A percentile compares a stretch with the other conserved stretches of the same genome.
phyloP scores from a whole-genome alignment of 139 green algal species.

The Mychonastes homosphaera region DNA sequence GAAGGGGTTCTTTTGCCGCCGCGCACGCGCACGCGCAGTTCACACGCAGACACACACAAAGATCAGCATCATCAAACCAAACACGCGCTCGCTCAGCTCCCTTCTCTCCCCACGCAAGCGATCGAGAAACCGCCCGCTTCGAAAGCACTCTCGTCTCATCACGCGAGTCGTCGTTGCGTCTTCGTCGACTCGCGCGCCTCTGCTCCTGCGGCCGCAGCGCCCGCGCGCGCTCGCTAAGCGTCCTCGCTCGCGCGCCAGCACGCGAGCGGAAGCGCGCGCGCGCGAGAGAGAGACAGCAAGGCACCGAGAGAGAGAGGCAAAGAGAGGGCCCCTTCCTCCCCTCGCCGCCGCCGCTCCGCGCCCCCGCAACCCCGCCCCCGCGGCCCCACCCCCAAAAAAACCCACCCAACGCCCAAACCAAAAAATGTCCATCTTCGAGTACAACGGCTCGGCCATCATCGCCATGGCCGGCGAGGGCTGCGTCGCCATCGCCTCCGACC shows the following conservation, averaged over 20 bases:
- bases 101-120: no score
- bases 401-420: not conserved
- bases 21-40: no score
- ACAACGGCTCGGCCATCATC: conserved; percentile 89
- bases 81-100: no score
- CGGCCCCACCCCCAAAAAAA: not conserved
- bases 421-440: conserved; percentile 84
- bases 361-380: not conserved
- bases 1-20: no score
- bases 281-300: not conserved
- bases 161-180: no score
- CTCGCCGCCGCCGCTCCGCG: not conserved
- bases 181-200: no score
- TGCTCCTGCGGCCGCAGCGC: no score
- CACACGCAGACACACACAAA: conserved; percentile 7
- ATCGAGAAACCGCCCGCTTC: no score
- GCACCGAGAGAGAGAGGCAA: not conserved
- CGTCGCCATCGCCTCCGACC: conserved; percentile 91
- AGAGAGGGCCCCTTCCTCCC: not conserved
- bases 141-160: no score
- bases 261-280: not conserved
- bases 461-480: conserved; percentile 82
- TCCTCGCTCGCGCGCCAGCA: not conserved
- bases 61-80: no score
- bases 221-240: no score